phyloP scores from a whole-genome alignment of 2,329 filamentous ascomycete genomes.

The Fusarium nygamai region DNA sequence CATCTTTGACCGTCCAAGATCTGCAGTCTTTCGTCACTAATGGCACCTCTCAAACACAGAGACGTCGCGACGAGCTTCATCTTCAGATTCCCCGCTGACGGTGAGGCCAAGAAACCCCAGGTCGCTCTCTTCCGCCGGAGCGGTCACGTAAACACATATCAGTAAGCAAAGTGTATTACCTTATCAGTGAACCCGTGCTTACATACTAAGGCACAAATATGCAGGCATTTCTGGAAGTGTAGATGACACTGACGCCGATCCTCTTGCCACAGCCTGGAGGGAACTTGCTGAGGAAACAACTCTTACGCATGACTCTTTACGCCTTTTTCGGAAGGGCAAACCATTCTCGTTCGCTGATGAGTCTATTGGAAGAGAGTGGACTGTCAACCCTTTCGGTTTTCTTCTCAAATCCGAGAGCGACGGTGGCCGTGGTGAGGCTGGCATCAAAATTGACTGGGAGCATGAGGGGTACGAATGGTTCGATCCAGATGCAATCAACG shows the following conservation, averaged over 20 bases:
- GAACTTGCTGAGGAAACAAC: slow-evolving; percentile 71
- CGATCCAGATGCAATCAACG: slow-evolving; percentile 60
- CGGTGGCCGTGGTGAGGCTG: slow-evolving; percentile 50
- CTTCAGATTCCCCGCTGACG: slow-evolving; percentile 54
- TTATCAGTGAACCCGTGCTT: neutral
- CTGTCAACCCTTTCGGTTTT: slow-evolving; percentile 70
- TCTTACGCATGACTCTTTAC: slow-evolving; percentile 57
- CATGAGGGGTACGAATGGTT: slow-evolving; percentile 69
- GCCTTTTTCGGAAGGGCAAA: slow-evolving; percentile 66
- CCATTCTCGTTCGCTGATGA: slow-evolving; percentile 66
- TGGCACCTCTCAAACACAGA: slow-evolving; percentile 43
- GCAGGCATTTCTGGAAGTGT: slow-evolving; percentile 72
- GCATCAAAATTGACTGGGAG: slow-evolving; percentile 69
- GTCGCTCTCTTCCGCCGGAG: slow-evolving; percentile 73
- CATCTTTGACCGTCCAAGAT: neutral
- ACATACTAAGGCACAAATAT: slow-evolving; percentile 58
- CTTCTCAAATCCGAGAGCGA: slow-evolving; percentile 52
- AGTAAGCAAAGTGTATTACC: slow-evolving; percentile 51
- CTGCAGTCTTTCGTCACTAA: slow-evolving; percentile 20
- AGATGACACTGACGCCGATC: slow-evolving; percentile 60
- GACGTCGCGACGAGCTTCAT: slow-evolving; percentile 62
- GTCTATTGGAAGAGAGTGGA: slow-evolving; percentile 66
- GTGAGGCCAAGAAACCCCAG: slow-evolving; percentile 50
- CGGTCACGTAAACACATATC: slow-evolving; percentile 67
- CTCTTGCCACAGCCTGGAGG: slow-evolving; percentile 67